Conservation (phyloP, 2,329 filamentous ascomycete species). For the Fusarium sp. region DNA sequence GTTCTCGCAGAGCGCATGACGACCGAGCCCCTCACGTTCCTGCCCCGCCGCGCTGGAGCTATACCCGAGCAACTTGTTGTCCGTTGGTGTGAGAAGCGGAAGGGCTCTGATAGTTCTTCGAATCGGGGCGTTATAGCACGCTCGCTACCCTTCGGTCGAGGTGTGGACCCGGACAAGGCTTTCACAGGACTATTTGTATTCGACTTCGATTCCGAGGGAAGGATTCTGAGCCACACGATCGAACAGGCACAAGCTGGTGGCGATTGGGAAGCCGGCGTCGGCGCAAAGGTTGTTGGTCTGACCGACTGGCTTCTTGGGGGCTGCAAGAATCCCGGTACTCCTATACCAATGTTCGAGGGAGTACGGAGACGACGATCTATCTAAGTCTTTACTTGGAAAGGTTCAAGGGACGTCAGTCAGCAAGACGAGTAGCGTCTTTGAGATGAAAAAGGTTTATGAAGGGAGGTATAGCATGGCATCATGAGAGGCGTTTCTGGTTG, state of each 20-base stretch:
- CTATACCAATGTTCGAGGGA: constrained; percentile 53
- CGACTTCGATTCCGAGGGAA: constrained; percentile 89
- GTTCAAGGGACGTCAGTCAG: not conserved
- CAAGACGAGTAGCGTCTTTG: not conserved
- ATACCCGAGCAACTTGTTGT: constrained; percentile 57
- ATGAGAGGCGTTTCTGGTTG: constrained; percentile 36
- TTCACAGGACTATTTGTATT: constrained; percentile 96
- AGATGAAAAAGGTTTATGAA: not conserved
- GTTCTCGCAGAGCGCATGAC: constrained; percentile 93
- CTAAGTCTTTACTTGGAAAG: constrained; percentile 7
- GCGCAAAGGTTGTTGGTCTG: constrained; percentile 86
- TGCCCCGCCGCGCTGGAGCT: constrained; percentile 64
- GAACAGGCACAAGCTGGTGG: constrained; percentile 89
- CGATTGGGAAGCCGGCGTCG: constrained; percentile 83
- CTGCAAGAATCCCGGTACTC: constrained; percentile 59
- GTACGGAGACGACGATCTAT: constrained; percentile 41
- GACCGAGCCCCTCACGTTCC: constrained; percentile 63
- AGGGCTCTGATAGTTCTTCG: constrained; percentile 52
- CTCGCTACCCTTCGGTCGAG: constrained; percentile 54
- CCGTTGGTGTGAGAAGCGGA: constrained; percentile 89
- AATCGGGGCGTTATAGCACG: constrained; percentile 56
- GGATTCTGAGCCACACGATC: constrained; percentile 89
- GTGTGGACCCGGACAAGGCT: constrained; percentile 72
- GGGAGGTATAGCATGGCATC: constrained; percentile 13
- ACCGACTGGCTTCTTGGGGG: constrained; percentile 95